These are phyloP conservation scores for Anisogramma anomala DNA, from an alignment of 2,329 filamentous ascomycete species.

Conservation along the genomic window DNA sequence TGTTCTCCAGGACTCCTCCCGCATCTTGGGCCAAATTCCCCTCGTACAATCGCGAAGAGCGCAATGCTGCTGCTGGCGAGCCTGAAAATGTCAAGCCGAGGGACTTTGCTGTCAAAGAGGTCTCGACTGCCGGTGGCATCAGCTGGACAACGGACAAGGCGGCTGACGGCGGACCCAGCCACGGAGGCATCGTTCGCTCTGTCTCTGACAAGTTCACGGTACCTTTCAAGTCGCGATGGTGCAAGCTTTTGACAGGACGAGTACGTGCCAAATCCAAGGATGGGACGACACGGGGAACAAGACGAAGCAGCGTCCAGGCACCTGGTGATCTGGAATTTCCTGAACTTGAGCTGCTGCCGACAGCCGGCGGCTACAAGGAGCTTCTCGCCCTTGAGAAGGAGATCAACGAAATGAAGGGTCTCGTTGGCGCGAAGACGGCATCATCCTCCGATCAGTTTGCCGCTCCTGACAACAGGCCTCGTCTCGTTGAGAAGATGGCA, in stretches of 20 bases:
- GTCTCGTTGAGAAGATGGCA: conserved; percentile 3
- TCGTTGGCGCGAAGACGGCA: neutral
- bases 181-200: conserved; percentile 16
- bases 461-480: neutral
- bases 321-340: conserved; percentile 17
- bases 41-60: conserved; percentile 22
- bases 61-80: conserved; percentile 17
- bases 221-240: conserved; percentile 20
- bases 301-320: conserved; percentile 11
- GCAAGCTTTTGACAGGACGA: conserved; percentile 18
- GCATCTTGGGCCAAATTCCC: conserved; percentile 26
- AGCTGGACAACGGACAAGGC: conserved; percentile 20
- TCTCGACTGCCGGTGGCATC: conserved; percentile 16
- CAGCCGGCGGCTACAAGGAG: conserved; percentile 15
- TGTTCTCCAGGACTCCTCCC: conserved; percentile 12
- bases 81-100: conserved; percentile 19
- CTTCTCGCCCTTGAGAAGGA: conserved; percentile 16
- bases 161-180: neutral
- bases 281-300: conserved; percentile 5
- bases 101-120: conserved; percentile 22
- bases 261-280: conserved; percentile 5
- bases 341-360: conserved; percentile 17
- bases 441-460: neutral
- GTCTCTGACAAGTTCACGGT: conserved; percentile 23
- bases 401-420: conserved; percentile 16